Conservation (phyloP, 1,139 yeast species). For the Oligophagozyma castellii region DNA sequence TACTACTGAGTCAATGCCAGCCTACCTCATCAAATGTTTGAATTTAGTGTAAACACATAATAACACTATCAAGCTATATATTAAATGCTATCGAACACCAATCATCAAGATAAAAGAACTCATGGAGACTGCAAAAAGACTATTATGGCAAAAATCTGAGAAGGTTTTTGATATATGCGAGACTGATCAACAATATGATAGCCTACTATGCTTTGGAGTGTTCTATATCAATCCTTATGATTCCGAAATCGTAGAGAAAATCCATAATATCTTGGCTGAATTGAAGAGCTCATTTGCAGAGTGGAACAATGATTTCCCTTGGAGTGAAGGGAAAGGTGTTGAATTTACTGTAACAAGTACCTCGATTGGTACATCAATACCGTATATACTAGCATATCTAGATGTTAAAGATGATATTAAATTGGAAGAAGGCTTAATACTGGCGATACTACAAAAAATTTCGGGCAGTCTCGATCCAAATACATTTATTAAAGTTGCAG, state of each 20-base stretch:
- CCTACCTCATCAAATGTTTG: too few relatives aligned
- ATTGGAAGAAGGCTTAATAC: slow-evolving; percentile 21
- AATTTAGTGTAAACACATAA: too few relatives aligned
- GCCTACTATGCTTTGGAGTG: slow-evolving; percentile 14
- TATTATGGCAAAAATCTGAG: too few relatives aligned
- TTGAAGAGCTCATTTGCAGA: slow-evolving; percentile 24
- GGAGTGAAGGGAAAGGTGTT: slow-evolving; percentile 23
- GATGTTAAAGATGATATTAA: slow-evolving; percentile 18
- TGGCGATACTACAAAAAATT: slow-evolving; percentile 29
- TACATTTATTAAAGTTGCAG: slow-evolving; percentile 35
- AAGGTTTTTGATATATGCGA: too few relatives aligned
- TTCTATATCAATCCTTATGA: slow-evolving; percentile 3
- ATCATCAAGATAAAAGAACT: too few relatives aligned
- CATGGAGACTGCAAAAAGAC: too few relatives aligned
- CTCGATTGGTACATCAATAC: slow-evolving; percentile 7
- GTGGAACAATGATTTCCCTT: slow-evolving; percentile 32
- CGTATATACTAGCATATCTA: slow-evolving; percentile 16
- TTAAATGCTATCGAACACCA: too few relatives aligned
- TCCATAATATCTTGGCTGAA: slow-evolving; percentile 12
- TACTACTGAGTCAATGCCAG: too few relatives aligned
- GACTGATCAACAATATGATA: too few relatives aligned
- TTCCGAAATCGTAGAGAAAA: slow-evolving; percentile 5
- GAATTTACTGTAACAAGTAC: not conserved
- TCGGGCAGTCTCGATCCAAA: slow-evolving; percentile 19
- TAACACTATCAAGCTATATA: too few relatives aligned